Conservation (phyloP, 805 yeast species). For the Hanseniaspora clermontiae region DNA sequence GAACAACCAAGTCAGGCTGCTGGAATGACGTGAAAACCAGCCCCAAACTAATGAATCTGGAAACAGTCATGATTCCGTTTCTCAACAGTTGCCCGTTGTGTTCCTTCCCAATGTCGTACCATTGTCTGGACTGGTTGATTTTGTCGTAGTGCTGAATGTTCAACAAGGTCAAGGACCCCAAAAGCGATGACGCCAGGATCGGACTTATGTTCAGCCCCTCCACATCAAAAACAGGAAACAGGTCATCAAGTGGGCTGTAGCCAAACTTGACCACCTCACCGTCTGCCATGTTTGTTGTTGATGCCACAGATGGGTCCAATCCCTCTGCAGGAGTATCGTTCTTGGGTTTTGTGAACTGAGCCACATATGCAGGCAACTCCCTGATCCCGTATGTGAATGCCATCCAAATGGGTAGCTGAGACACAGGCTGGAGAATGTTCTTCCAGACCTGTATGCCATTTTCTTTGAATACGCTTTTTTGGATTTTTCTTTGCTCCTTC, state of each 20-base stretch:
- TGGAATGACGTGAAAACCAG: slow-evolving; percentile 76
- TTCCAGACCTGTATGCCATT: slow-evolving; percentile 71
- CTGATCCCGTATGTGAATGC: slow-evolving; percentile 49
- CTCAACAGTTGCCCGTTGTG: slow-evolving; percentile 23
- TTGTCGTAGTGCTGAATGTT: slow-evolving; percentile 75
- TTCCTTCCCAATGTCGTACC: slow-evolving; percentile 19
- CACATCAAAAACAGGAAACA: slow-evolving; percentile 4
- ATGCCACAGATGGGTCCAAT: slow-evolving; percentile 19
- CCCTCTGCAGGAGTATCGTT: slow-evolving; percentile 29
- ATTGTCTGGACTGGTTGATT: slow-evolving; percentile 35
- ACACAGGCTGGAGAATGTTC: slow-evolving; percentile 55
- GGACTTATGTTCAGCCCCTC: slow-evolving; percentile 21
- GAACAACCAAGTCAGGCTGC: slow-evolving; percentile 67
- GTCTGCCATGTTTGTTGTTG: background rate
- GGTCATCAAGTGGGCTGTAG: slow-evolving; percentile 40
- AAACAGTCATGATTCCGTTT: slow-evolving; percentile 47
- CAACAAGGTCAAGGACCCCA: slow-evolving; percentile 59
- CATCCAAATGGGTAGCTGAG: slow-evolving; percentile 83
- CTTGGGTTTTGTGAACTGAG: background rate
- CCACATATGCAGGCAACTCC: slow-evolving; percentile 10
- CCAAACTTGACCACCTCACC: slow-evolving; percentile 9
- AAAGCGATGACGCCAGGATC: slow-evolving; percentile 62
- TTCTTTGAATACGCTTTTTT: slow-evolving; percentile 53
- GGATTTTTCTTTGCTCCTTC: slow-evolving; percentile 67
- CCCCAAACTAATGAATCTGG: slow-evolving; percentile 64